Percentiles rank a stretch among this genome's conserved stretches.
phyloP scores from a whole-genome alignment of 78 protist genomes.

The Dictyostelium brefeldianum region DNA sequence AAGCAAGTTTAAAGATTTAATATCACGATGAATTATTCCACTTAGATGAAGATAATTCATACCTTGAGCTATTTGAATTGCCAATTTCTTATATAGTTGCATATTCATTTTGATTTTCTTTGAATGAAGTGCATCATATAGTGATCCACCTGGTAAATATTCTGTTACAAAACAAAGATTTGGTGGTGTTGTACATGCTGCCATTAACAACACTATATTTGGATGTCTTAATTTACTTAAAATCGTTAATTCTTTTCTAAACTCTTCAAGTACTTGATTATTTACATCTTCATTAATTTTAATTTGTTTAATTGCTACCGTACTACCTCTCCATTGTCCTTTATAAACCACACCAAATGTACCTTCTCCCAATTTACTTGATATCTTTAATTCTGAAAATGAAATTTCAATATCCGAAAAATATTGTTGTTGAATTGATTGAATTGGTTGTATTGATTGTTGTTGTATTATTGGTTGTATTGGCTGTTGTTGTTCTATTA shows the following conservation, averaged over 20 bases:
- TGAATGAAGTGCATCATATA: conserved; percentile 80
- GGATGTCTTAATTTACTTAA: conserved; percentile 76
- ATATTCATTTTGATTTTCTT: conserved; percentile 64
- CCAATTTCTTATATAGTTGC: conserved; percentile 67
- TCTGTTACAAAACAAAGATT: conserved; percentile 84
- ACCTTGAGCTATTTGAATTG: conserved; percentile 84
- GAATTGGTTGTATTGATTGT: neutral
- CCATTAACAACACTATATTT: conserved; percentile 84
- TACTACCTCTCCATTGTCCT: conserved; percentile 64
- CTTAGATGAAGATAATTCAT: conserved; percentile 77
- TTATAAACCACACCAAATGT: conserved; percentile 75
- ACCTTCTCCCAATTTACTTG: conserved; percentile 69
- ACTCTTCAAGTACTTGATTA: conserved; percentile 68
- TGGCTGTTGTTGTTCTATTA: neutral
- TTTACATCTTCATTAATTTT: conserved; percentile 65
- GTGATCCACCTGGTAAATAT: conserved; percentile 82
- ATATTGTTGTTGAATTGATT: conserved; percentile 11
- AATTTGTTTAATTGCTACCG: conserved; percentile 78
- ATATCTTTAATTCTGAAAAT: conserved; percentile 52
- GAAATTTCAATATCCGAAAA: conserved; percentile 65
- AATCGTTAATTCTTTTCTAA: conserved; percentile 63
- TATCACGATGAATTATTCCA: conserved; percentile 82
- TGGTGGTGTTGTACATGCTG: conserved; percentile 81
- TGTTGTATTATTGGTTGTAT: too few relatives aligned
- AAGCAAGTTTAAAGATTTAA: conserved; percentile 82